Evolutionary conservation across 495 filamentous ascomycete genomes (phyloP), one percentile per base, ranked within the genome.

Genomic region (Daldinia vernicosa): DNA sequence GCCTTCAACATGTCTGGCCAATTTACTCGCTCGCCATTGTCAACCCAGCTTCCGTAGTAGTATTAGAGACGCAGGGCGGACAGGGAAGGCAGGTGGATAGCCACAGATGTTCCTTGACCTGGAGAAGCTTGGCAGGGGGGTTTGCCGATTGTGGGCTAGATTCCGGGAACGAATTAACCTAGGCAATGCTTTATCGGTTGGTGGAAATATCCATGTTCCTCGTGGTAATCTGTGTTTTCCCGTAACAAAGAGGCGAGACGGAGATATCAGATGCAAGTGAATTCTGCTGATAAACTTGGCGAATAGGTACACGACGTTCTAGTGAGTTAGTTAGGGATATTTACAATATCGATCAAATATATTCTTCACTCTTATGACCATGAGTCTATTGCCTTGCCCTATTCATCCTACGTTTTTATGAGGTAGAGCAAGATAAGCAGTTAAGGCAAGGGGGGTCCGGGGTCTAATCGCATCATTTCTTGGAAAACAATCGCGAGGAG

Each of bases 71-170:
- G 67, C 71, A 70, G 11, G 56, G 15, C 26, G 11, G 17, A 60
- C 53, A 67, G 58, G 63, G 63, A 52, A 60, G 56, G 53, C 24
- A 62, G 56, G 66, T 60, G 43, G 67, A 52, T 74, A 63, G 50
- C 62, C 19, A 66, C 47, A 63, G 63, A 37, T 24, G 60, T 53
- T 67, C 71, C 54, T 66, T 60, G 59, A 51, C 60, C 67, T 73
- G 70, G 63, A 60, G 67, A 74, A 64, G 62, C 71, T 74, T 74
- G 67, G 71, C 71, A 74, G 67, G 71, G 71, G 67, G 63, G 63
- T 45, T 55, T 60, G 39, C 56, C 47, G 14, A 24, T 57, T 40
- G 6, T 33, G 47, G 52, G 56, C 53, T 54, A 26, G 17, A 63
- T 59, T 60, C 63, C 67, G 63, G 43, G 58, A 22, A 32, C 45